Evolutionary conservation across 202 grass and related monocot genomes (phyloP).

Genomic region (Panicum virgatum): DNA sequence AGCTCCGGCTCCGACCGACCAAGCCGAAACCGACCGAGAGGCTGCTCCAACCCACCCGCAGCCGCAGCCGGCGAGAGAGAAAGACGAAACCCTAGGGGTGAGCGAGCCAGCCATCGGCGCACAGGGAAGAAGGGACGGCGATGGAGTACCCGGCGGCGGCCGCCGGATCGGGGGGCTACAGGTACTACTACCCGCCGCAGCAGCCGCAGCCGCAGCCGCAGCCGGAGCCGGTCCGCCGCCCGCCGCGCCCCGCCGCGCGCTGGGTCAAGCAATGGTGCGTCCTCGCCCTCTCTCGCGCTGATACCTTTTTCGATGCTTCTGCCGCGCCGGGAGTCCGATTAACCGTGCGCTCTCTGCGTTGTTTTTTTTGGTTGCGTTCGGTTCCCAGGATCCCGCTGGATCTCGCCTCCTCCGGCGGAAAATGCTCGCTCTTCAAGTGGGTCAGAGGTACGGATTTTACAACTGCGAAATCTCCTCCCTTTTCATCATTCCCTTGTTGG

Average conservation of each 20-base stretch:
- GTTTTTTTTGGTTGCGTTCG: background rate
- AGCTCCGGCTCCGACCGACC: constrained; percentile 3
- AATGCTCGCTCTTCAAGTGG: constrained; percentile 81
- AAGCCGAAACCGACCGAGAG: background rate
- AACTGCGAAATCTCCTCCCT: background rate
- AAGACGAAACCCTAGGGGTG: constrained; percentile 14
- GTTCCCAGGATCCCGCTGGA: constrained; percentile 77
- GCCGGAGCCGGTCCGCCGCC: constrained; percentile 44
- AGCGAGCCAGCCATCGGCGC: background rate
- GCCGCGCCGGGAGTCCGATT: background rate
- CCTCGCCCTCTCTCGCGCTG: background rate
- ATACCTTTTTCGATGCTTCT: background rate
- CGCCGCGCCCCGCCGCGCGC: constrained; percentile 53
- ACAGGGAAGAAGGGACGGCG: background rate
- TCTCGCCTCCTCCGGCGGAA: constrained; percentile 51
- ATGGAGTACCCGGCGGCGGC: constrained; percentile 54
- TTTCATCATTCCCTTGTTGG: background rate
- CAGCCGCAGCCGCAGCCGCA: no score
- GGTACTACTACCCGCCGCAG: constrained; percentile 50
- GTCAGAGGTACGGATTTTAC: constrained; percentile 60
- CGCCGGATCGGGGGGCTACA: constrained; percentile 30
- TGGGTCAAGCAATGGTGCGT: constrained; percentile 87
- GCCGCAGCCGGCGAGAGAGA: background rate
- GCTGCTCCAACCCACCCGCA: background rate
- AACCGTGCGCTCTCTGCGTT: background rate